phyloP scores from a whole-genome alignment of 2,329 filamentous ascomycete genomes.

The Claviceps monticola region DNA sequence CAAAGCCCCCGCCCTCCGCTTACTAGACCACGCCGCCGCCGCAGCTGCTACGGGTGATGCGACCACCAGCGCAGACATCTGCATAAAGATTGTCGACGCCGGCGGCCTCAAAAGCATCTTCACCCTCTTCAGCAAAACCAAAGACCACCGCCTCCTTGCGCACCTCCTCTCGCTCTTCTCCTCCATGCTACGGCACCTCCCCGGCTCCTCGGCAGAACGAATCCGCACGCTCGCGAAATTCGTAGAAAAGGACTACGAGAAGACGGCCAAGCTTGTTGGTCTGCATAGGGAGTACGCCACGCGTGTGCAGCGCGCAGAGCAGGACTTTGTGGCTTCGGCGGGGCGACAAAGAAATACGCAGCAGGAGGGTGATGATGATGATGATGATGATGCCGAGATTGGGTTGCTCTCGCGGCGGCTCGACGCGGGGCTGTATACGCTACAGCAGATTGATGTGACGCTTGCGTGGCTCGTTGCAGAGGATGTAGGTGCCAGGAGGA shows the following conservation, averaged over 20 bases:
- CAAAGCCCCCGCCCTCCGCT: constrained; percentile 61
- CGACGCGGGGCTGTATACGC: constrained; percentile 69
- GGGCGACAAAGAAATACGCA: not conserved
- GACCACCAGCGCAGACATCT: constrained; percentile 43
- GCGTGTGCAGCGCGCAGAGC: constrained; percentile 41
- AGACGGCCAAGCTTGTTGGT: constrained; percentile 57
- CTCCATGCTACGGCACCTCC: constrained; percentile 65
- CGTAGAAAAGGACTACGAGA: constrained; percentile 86
- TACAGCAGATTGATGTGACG: constrained; percentile 74
- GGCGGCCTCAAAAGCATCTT: constrained; percentile 78
- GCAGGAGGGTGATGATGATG: constrained; percentile 6
- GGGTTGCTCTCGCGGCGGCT: constrained; percentile 64
- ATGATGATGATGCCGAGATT: constrained; percentile 41
- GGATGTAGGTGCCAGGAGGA: constrained; percentile 58
- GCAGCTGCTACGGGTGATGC: constrained; percentile 12
- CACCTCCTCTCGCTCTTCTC: constrained; percentile 78
- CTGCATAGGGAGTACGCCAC: constrained; percentile 57
- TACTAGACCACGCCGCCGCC: constrained; percentile 69
- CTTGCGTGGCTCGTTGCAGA: constrained; percentile 87
- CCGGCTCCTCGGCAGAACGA: constrained; percentile 60
- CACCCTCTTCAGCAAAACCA: constrained; percentile 73
- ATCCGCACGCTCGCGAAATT: constrained; percentile 88
- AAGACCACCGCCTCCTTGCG: constrained; percentile 56
- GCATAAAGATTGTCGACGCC: constrained; percentile 63
- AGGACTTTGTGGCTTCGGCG: constrained; percentile 27